phyloP scores from a whole-genome alignment of 169 alveolate species.

The Babesia bigemina region DNA sequence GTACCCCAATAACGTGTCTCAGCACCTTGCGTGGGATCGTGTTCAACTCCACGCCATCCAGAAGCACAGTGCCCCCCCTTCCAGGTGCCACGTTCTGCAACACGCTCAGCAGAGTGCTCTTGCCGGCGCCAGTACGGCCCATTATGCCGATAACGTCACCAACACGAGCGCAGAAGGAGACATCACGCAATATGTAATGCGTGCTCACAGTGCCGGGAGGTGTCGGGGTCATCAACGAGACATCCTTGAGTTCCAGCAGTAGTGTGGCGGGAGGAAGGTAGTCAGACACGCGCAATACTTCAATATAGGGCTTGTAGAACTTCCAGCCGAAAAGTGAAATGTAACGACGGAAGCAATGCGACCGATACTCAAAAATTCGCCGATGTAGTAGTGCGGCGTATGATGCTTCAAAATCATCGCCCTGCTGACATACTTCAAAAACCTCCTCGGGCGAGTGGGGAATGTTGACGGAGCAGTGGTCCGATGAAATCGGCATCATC shows the following conservation, averaged over 20 bases:
- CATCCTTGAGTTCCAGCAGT: neutral
- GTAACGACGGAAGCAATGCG: slow-evolving; percentile 17
- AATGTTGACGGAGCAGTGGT: neutral
- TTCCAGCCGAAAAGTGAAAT: slow-evolving; percentile 1
- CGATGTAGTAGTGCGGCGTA: neutral
- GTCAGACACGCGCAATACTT: slow-evolving; percentile 5
- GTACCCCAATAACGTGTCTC: slow-evolving; percentile 51
- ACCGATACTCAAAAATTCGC: slow-evolving; percentile 4
- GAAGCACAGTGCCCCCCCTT: slow-evolving; percentile 17
- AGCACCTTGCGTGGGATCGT: slow-evolving; percentile 18
- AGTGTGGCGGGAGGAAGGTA: neutral
- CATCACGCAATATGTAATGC: neutral
- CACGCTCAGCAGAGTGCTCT: slow-evolving; percentile 29
- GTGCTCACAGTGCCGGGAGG: neutral
- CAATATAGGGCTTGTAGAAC: slow-evolving; percentile 4
- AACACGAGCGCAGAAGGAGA: slow-evolving; percentile 7
- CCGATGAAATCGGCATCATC: neutral
- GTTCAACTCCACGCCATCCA: slow-evolving; percentile 18
- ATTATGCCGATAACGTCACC: slow-evolving; percentile 35
- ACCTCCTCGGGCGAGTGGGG: neutral
- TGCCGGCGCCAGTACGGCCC: slow-evolving; percentile 47
- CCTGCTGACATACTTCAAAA: neutral
- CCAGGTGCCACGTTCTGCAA: slow-evolving; percentile 4
- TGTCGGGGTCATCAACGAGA: neutral
- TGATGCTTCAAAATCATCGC: neutral